Evolutionary conservation across 495 filamentous ascomycete genomes (phyloP), one percentile per base, ranked within the genome.

Genomic region (Aspergillus indologenus): DNA sequence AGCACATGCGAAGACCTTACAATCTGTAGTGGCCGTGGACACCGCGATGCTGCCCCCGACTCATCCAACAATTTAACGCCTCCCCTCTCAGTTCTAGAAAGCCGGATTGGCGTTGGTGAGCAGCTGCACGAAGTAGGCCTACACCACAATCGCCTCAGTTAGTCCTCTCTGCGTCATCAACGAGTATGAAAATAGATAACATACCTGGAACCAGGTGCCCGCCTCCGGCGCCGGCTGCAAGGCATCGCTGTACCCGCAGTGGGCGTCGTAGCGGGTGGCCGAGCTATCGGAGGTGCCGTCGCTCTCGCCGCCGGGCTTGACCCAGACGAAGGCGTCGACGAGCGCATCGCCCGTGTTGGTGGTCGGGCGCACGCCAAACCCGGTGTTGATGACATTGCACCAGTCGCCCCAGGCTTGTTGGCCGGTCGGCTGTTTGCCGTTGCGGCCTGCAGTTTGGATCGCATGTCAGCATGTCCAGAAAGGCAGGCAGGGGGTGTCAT

Each of bases 221-320:
- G 89, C 88, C 78, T 93, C 86, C 51, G 90, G 90, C n/a, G 88
- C 81, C 44, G 89, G 89, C 78, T 78, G 71, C 58, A 78, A 71
- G 15, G 71, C 77, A 75, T 81, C 87, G 46, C 73, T 68, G 66
- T 79, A 79, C 53, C 88, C 87, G 65, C 90, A 92, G 78, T 83
- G 85, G 46, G 72, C 77, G 76, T 94, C 90, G 71, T 89, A 94
- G 34, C 89, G 81, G 58, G 68, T 61, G 14, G 88, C 79, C 42
- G 75, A 70, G 40, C 68, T 76, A 68, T 92, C 77, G 54, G 80
- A 84, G 52, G 89, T 92, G 62, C 90, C 89, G 71, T 92, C 90
- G 45, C 83, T 85, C 73, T 94, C 89, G 63, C 89, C 90, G 65
- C 90, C 90, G 54, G 88, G 89, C 83, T 91, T 92, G 64, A 89